A percentile compares a stretch with the other conserved stretches of the same genome.
Evolutionary conservation across 2,329 filamentous ascomycete species (phyloP).

Genomic region (Trichoderma semiorbis): DNA sequence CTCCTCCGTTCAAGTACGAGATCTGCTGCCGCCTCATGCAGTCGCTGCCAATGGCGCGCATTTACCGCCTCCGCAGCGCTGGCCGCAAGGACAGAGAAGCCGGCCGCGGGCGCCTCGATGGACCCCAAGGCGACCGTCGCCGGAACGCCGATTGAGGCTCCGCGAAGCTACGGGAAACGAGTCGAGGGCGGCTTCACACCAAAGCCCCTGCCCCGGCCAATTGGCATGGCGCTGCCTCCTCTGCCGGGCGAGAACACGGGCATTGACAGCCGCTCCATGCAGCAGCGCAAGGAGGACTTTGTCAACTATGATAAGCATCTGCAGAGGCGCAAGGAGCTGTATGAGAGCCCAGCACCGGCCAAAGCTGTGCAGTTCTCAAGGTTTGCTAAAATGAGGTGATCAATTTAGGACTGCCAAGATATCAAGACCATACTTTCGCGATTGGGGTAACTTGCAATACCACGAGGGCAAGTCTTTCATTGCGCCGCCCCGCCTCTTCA

Average conservation of each 20-base stretch:
- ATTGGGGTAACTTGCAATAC: conserved; percentile 80
- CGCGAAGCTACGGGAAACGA: conserved; percentile 56
- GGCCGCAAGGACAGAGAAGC: conserved; percentile 32
- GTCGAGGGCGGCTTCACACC: conserved; percentile 53
- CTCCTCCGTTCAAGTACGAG: conserved; percentile 24
- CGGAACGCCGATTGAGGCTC: conserved; percentile 53
- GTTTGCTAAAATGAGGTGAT: background rate
- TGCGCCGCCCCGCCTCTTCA: conserved; percentile 80
- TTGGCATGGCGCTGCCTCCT: conserved; percentile 76
- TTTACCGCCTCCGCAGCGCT: conserved; percentile 44
- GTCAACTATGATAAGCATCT: conserved; percentile 83
- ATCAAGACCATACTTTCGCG: conserved; percentile 87
- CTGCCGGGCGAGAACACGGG: conserved; percentile 77
- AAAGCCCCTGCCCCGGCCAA: conserved; percentile 64
- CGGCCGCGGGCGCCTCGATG: conserved; percentile 34
- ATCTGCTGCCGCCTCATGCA: conserved; percentile 39
- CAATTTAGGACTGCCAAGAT: conserved; percentile 64
- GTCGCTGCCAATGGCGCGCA: conserved; percentile 49
- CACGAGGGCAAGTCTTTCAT: conserved; percentile 92
- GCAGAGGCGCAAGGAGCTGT: conserved; percentile 71
- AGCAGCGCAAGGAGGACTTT: conserved; percentile 73
- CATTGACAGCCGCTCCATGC: conserved; percentile 62
- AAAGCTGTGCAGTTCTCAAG: too few species aligned
- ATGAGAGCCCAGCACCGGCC: conserved; percentile 27
- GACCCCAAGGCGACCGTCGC: conserved; percentile 39